Evolutionary conservation across 2,329 filamentous ascomycete species (phyloP), one percentile per base, ranked within the genome.

Genomic region (Tolypocladium tropicale): DNA sequence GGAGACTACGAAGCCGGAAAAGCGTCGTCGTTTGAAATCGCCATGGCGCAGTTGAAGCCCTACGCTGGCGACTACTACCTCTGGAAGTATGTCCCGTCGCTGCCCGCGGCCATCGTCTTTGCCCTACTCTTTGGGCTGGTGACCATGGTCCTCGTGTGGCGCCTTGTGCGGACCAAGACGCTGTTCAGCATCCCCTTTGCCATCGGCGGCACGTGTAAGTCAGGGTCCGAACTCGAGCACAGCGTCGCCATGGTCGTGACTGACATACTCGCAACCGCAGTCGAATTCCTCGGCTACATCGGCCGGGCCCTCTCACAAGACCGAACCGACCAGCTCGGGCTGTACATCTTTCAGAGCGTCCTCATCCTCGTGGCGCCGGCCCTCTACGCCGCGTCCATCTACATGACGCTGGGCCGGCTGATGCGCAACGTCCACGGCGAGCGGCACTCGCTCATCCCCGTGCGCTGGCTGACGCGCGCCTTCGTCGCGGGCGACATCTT

Each of bases 401-500:
- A 80, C 70, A 79, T 79, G 76, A 71, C 72, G 12, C 70, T 79
- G 4, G 74, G 74, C 7, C 70, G 77, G 12, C 62, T 78, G 30
- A 73, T 78, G 54, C 64, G 64, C 16, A 67, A 70, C 51, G 67
- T 75, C 4, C 67, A 68, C 28, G 72, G 67, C 30, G 67, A 72
- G 54, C 53, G 60, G 0, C 66, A 67, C 55, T 69, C 70, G 2
- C 53, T 73, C 34, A 64, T 75, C 23, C 65, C 58, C 7, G 60
- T 67, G 21, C 58, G 57, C 9, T 76, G 75, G 72, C 65, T 83
- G 6, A 83, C 80, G 3, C 78, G 74, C 55, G 69, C 78, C 37
- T 84, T 84, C 57, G 80, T 85, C 4, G 53, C 65, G 7, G 78
- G 80, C 36, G 81, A 84, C 59, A 63, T 83, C 4, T 52, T 81